These are phyloP conservation scores for Avicennia marina DNA, from an alignment of 257 asterid species.

Conservation along the genomic window DNA sequence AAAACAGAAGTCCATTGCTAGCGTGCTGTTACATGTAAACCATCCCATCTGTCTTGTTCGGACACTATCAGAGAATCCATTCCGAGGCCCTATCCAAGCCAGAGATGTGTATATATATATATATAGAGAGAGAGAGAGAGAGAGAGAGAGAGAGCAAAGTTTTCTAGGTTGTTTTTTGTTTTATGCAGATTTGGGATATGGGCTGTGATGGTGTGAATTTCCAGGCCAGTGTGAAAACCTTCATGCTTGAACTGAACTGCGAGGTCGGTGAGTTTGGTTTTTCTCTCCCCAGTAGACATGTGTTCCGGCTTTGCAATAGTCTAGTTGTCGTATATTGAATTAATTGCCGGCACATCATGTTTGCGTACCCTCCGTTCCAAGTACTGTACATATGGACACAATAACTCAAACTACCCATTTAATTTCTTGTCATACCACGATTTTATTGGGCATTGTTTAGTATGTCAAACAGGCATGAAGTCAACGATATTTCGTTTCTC, in stretches of 20 bases:
- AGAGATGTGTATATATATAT: no score
- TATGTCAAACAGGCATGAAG: conserved; percentile 9
- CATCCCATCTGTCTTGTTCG: conserved; percentile 15
- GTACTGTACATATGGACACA: no score
- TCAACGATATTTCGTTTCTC: conserved; percentile 16
- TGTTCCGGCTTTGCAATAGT: no score
- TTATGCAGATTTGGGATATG: no score
- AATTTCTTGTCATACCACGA: conserved; percentile 15
- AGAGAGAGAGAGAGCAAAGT: no score
- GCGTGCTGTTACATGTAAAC: conserved; percentile 11
- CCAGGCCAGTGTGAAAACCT: no score
- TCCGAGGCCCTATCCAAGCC: background rate
- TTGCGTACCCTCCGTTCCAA: no score
- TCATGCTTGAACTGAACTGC: no score
- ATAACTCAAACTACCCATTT: conserved; percentile 10
- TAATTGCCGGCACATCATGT: conserved; percentile 1
- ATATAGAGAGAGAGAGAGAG: conserved; percentile 7
- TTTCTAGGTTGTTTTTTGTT: no score
- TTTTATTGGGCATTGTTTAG: conserved; percentile 3
- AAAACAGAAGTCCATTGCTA: conserved; percentile 15
- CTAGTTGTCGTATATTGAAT: background rate
- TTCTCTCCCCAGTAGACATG: no score
- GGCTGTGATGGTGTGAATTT: no score
- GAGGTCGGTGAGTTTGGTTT: no score
- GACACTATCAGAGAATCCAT: conserved; percentile 22